Evolutionary conservation across 1,284 basidiomycete genomes (phyloP).

Genomic region (Flammula alnicola): DNA sequence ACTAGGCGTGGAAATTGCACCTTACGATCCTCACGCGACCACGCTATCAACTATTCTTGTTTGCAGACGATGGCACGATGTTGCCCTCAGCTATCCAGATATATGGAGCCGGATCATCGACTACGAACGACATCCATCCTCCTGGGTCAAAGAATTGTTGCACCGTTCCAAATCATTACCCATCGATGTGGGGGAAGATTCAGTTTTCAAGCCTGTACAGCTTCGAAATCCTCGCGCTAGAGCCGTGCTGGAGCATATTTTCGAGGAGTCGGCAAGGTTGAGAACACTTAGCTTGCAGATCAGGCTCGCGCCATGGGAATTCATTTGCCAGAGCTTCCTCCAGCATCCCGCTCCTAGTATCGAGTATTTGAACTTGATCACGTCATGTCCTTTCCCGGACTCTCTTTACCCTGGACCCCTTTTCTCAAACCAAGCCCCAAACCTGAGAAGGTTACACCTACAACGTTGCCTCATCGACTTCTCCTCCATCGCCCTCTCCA

Average conservation of each 20-base stretch:
- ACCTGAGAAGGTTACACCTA: conserved; percentile 22
- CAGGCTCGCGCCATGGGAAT: conserved; percentile 23
- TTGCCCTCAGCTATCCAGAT: conserved; percentile 21
- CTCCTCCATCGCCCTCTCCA: conserved; percentile 21
- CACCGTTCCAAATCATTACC: conserved; percentile 21
- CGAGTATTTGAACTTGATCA: conserved; percentile 28
- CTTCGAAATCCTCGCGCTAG: conserved; percentile 17
- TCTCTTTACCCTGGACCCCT: conserved; percentile 23
- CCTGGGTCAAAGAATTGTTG: conserved; percentile 21
- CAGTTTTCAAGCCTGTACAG: conserved; percentile 17
- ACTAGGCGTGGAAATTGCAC: background rate
- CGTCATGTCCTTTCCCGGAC: conserved; percentile 25
- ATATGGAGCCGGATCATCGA: conserved; percentile 29
- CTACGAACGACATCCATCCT: conserved; percentile 18
- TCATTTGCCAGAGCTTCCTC: conserved; percentile 26
- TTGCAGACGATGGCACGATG: conserved; percentile 26
- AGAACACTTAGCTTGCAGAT: conserved; percentile 25
- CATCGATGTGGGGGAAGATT: conserved; percentile 26
- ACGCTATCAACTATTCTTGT: conserved; percentile 21
- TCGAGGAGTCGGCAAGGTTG: conserved; percentile 19
- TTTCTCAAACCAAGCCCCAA: conserved; percentile 24
- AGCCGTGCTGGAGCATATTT: conserved; percentile 21
- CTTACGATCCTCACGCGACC: conserved; percentile 14
- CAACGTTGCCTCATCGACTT: conserved; percentile 28
- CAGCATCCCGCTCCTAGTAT: conserved; percentile 24